A percentile compares a stretch with the other conserved stretches of the same genome.
Conservation (phyloP, 345 rosid species). For the Citrus australasica region DNA sequence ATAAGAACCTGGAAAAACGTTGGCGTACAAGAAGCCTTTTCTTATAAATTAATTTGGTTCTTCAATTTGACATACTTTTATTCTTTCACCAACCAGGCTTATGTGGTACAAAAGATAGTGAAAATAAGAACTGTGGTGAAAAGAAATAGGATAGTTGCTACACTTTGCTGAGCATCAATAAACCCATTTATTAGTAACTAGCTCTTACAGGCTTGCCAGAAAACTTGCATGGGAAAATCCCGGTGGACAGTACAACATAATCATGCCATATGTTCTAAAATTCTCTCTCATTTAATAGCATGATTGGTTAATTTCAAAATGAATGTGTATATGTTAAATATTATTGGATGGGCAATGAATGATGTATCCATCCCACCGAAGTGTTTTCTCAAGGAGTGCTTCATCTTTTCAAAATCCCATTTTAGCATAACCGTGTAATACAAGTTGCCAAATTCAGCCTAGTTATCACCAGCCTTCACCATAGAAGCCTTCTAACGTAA, state of each 20-base stretch:
- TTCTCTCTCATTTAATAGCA: no score
- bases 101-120: neutral
- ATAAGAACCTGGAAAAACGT: neutral
- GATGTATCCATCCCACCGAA: neutral
- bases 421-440: neutral
- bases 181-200: neutral
- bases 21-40: neutral
- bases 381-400: neutral
- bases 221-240: neutral
- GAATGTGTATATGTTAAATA: neutral
- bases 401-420: neutral
- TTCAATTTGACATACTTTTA: neutral
- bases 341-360: neutral
- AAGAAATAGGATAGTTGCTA: neutral
- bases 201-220: neutral
- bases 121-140: neutral
- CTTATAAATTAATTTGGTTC: neutral
- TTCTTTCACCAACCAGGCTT: neutral
- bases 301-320: neutral
- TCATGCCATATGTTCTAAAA: neutral
- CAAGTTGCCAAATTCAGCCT: neutral
- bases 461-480: neutral
- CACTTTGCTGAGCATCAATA: neutral
- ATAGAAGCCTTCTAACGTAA: neutral
- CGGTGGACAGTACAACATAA: neutral